Base-by-base conservation (phyloP, 345 rosid genomes). In the Draba incana region DNA sequence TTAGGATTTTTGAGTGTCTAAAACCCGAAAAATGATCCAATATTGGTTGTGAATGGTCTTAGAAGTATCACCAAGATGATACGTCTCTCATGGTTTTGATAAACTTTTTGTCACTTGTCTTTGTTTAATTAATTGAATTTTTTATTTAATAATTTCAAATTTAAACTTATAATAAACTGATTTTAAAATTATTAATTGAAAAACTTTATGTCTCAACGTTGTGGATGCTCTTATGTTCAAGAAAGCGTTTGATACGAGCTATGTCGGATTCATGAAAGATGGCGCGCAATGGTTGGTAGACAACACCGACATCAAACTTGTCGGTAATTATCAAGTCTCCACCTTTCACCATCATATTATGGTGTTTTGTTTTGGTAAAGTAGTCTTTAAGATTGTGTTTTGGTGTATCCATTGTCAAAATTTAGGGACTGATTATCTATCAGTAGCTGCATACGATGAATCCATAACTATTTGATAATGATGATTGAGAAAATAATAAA, bases 201-300 rank as follows among this genome's bases (percentile, higher is more conserved):
- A n/a, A n/a, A n/a, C n/a, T n/a, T n/a, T n/a, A n/a, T n/a, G n/a
- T n/a, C n/a, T n/a, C n/a, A n/a, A n/a, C n/a, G n/a, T n/a, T n/a
- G n/a, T n/a, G n/a, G n/a, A n/a, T n/a, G n/a, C n/a, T 77, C 91
- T 93, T 52, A 93, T 93, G 97, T 87, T 80, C 66, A 82, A 87
- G 68, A 81, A 77, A 24, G 81, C 74, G 64, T 84, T 88, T 43
- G 97, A 88, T 76, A 78, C 92, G 55, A 88, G 94, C 84, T 88
- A 81, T 44, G 94, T 84, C 9, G 98, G 96, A 24, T 93, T 93
- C 70, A 85, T 79, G 80, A 79, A 61, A 58, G 98, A 93, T 33
- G 98, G 92, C 5, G 96, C 96, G 4, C 84, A 84, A 35, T 93
- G 97, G 96, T 81, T 93, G 86, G 90, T 87, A 20, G 92, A 90